Evolutionary conservation across 139 green algal genomes (phyloP).

Genomic region (Micromonas pusilla): DNA sequence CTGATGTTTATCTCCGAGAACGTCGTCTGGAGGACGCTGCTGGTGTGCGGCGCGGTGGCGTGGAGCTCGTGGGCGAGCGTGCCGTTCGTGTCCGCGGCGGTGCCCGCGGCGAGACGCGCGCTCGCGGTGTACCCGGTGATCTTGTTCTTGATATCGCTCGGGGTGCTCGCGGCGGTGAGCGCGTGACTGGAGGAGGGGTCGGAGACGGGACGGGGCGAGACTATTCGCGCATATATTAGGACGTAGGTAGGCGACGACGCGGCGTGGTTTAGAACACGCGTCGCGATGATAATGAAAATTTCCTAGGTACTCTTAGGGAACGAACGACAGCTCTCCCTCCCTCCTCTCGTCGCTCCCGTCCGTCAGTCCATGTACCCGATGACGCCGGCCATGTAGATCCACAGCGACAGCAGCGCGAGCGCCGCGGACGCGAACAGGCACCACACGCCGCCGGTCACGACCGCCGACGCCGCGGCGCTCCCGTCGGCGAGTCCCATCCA

Average conservation of each 20-base stretch:
- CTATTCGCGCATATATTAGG: too few relatives aligned
- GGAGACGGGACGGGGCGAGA: too few relatives aligned
- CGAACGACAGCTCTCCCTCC: too few relatives aligned
- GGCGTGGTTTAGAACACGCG: too few relatives aligned
- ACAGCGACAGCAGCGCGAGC: constrained; percentile 7
- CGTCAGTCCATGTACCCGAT: constrained; percentile 5
- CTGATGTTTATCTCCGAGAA: constrained; percentile 48
- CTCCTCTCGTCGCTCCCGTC: background rate
- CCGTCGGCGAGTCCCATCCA: background rate
- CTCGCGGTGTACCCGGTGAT: constrained; percentile 89
- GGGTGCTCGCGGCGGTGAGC: constrained; percentile 77
- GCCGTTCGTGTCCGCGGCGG: constrained; percentile 78
- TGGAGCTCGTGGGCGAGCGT: constrained; percentile 75
- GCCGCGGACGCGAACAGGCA: background rate
- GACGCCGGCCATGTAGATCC: constrained; percentile 9
- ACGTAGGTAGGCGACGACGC: too few relatives aligned
- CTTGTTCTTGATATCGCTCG: constrained; percentile 76
- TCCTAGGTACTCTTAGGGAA: too few relatives aligned
- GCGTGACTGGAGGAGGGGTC: too few relatives aligned
- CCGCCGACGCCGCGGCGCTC: background rate
- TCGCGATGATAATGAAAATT: too few relatives aligned
- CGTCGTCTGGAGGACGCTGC: constrained; percentile 35
- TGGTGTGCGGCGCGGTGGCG: constrained; percentile 50
- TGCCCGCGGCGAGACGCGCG: constrained; percentile 50
- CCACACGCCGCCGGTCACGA: background rate